phyloP scores from a whole-genome alignment of 257 asterid species.

The Nicotiana knightiana region DNA sequence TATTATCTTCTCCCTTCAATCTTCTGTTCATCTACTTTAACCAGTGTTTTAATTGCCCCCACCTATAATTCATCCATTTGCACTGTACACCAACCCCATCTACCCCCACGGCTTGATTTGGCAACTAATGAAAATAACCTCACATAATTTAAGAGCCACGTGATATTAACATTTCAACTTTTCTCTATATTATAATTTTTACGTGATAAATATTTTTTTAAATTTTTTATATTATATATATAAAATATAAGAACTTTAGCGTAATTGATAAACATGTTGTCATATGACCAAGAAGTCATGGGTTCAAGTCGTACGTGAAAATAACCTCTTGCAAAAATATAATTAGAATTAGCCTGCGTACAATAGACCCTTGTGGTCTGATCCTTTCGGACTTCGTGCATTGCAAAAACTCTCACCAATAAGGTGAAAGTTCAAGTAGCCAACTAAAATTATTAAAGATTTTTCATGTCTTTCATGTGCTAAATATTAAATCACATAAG shows the following conservation, averaged over 20 bases:
- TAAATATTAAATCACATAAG: neutral
- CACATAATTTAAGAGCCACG: neutral
- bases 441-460: too few relatives aligned
- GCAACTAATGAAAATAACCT: neutral
- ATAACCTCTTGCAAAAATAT: too few relatives aligned
- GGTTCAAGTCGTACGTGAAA: too few relatives aligned
- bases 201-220: neutral
- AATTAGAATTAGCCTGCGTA: too few relatives aligned
- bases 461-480: neutral
- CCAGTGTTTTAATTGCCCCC: neutral
- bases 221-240: too few relatives aligned
- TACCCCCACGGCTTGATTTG: neutral
- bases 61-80: neutral
- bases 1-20: neutral
- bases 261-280: too few relatives aligned
- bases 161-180: neutral
- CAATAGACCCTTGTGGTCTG: too few relatives aligned
- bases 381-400: fast-evolving
- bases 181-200: neutral
- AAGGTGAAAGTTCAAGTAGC: too few relatives aligned
- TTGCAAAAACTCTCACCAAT: too few relatives aligned
- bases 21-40: neutral
- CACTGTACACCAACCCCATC: neutral
- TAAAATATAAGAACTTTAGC: too few relatives aligned
- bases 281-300: too few relatives aligned